Conservation (phyloP, 371 early-diverging fungal species). For the Zychaea mexicana region DNA sequence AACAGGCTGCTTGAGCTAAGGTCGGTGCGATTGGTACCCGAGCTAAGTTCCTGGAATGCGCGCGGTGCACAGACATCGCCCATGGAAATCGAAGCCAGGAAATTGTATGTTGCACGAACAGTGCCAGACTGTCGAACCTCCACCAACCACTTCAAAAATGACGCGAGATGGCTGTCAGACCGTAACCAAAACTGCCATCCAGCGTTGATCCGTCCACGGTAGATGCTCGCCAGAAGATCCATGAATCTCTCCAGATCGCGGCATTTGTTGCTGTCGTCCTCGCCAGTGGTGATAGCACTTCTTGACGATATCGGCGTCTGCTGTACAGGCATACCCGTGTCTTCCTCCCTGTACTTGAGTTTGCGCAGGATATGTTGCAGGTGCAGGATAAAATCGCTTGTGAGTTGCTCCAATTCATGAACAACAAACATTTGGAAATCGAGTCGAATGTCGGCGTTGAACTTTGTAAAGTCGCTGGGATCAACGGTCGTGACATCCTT, state of each 20-base stretch:
- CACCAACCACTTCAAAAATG: conserved; percentile 77
- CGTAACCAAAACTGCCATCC: conserved; percentile 79
- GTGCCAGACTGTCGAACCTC: conserved; percentile 40
- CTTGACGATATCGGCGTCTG: conserved; percentile 12
- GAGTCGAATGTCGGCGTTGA: conserved; percentile 36
- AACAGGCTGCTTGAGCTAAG: conserved; percentile 26
- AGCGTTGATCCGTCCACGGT: conserved; percentile 71
- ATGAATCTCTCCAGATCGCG: conserved; percentile 71
- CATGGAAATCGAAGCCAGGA: conserved; percentile 40
- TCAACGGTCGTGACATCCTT: conserved; percentile 25
- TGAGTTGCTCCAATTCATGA: conserved; percentile 51
- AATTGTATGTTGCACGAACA: conserved; percentile 36
- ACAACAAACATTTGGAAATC: conserved; percentile 56
- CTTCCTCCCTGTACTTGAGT: conserved; percentile 77
- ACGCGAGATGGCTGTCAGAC: conserved; percentile 57
- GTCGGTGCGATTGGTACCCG: conserved; percentile 19
- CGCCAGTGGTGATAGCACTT: conserved; percentile 20
- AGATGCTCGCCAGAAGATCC: conserved; percentile 68
- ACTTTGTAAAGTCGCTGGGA: conserved; percentile 36
- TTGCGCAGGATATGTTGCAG: conserved; percentile 60
- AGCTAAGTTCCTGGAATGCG: conserved; percentile 31
- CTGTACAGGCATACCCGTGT: conserved; percentile 37
- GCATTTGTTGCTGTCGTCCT: conserved; percentile 26
- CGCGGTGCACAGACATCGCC: conserved; percentile 37
- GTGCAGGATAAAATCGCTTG: conserved; percentile 50